Base-by-base conservation (phyloP, 2,329 filamentous ascomycete genomes). In the Pyrenochaeta sp. region DNA sequence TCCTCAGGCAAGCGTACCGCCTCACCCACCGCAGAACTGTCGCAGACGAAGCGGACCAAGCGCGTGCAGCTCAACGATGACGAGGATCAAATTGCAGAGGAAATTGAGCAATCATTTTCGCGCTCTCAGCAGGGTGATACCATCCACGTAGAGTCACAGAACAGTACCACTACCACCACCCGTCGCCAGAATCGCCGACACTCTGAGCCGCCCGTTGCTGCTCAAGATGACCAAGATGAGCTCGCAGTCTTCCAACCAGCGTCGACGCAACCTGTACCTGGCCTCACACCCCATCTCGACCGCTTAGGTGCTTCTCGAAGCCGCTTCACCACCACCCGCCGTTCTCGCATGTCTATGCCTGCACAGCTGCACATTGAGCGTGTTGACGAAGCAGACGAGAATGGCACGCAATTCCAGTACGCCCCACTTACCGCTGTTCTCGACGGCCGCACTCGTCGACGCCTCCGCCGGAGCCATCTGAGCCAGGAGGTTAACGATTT, bases 401-500 rank as follows among this genome's bases (percentile, higher is more conserved):
- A 56, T 33, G 56, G 54, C 29, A 59, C 56, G 39, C 64, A 60
- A 51, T 56, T 75, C 29, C 74, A 77, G 56, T 77, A 71, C 44
- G 65, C 67, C 2, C 74, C 74, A 12, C 68, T 76, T 35, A 62
- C 59, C 18, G 68, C 68, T 7, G 67, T 73, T 14, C 58, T 76
- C 4, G 71, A 72, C 27, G 53, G 58, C 37, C 73, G 73, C 51
- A 65, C 63, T 6, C 71, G 68, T 36, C 76, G 75, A 37, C 75
- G 77, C 33, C 73, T 78, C 15, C 74, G 74, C 45, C 76, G 74
- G 27, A 77, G 66, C 63, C 75, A 75, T 45, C 67, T 76, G 6
- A 76, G 75, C 60, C 75, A 79, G 52, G 74, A 77, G 60, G 71
- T 78, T 43, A 77, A 74, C 49, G 63, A 65, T 27, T 70, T 76